These are phyloP conservation scores for Hygrophila difformis DNA, from an alignment of 257 asterid species.

Conservation along the genomic window DNA sequence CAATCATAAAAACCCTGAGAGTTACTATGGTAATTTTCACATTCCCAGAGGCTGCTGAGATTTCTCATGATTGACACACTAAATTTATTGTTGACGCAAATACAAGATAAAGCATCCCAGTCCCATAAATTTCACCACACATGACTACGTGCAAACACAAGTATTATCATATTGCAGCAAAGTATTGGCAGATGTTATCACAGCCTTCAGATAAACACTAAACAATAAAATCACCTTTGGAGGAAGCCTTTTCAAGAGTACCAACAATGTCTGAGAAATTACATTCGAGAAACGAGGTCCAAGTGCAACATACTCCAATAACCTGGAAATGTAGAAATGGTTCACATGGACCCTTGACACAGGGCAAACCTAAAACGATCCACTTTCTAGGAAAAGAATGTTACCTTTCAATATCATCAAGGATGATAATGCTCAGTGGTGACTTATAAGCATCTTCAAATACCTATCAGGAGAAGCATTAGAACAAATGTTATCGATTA, in stretches of 20 bases:
- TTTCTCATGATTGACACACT: too few species aligned
- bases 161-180: too few species aligned
- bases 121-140: too few species aligned
- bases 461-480: conserved; percentile 42
- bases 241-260: conserved; percentile 84
- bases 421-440: conserved; percentile 80
- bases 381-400: conserved; percentile 12
- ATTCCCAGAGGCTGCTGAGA: too few species aligned
- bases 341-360: neutral
- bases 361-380: too few species aligned
- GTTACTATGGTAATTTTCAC: too few species aligned
- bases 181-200: too few species aligned
- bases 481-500: too few species aligned
- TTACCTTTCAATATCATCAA: conserved; percentile 96
- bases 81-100: too few species aligned
- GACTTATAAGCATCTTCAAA: conserved; percentile 97
- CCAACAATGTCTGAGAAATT: conserved; percentile 89
- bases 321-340: conserved; percentile 37
- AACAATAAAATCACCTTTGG: conserved; percentile 41
- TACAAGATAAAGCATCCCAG: too few species aligned
- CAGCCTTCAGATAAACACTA: neutral
- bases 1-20: too few species aligned
- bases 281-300: conserved; percentile 96
- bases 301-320: conserved; percentile 80
- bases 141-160: too few species aligned